phyloP scores from a whole-genome alignment of 2,329 filamentous ascomycete species.

The Byssoonygena ceratinophila region DNA sequence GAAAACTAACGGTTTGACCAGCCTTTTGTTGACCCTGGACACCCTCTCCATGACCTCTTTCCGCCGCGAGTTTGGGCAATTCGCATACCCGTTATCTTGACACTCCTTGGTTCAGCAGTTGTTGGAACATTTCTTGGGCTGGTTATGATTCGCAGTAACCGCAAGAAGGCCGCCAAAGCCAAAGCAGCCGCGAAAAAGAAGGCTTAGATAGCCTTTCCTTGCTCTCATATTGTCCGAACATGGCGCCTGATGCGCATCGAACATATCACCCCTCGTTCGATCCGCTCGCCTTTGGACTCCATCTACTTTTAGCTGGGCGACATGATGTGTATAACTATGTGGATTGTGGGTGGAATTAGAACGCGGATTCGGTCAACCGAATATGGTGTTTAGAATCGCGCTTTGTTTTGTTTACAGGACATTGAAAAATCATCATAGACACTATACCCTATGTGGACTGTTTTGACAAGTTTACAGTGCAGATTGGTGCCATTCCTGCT shows the following conservation, averaged over 20 bases:
- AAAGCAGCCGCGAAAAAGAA: conserved; percentile 80
- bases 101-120: conserved; percentile 81
- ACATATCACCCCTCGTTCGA: not conserved
- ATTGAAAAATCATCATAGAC: not conserved
- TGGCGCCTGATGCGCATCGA: not conserved
- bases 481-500: not conserved
- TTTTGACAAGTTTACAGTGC: not conserved
- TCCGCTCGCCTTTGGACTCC: not conserved
- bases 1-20: conserved; percentile 31
- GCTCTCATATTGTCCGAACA: not conserved
- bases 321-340: not conserved
- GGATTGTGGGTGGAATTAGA: not conserved
- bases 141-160: conserved; percentile 98
- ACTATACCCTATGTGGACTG: not conserved
- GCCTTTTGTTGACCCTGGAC: conserved; percentile 95
- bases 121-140: conserved; percentile 92
- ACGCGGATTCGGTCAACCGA: not conserved
- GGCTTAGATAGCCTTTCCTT: conserved; percentile 42
- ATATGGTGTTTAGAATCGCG: not conserved
- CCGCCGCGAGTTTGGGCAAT: conserved; percentile 97
- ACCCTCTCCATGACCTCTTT: conserved; percentile 89
- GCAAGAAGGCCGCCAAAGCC: conserved; percentile 92
- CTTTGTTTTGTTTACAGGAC: not conserved
- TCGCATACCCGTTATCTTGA: conserved; percentile 92
- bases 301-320: not conserved